Evolutionary conservation across 1,284 basidiomycete genomes (phyloP), one percentile per base, ranked within the genome.

Genomic region (Mycosarcoma mackinlayi): DNA sequence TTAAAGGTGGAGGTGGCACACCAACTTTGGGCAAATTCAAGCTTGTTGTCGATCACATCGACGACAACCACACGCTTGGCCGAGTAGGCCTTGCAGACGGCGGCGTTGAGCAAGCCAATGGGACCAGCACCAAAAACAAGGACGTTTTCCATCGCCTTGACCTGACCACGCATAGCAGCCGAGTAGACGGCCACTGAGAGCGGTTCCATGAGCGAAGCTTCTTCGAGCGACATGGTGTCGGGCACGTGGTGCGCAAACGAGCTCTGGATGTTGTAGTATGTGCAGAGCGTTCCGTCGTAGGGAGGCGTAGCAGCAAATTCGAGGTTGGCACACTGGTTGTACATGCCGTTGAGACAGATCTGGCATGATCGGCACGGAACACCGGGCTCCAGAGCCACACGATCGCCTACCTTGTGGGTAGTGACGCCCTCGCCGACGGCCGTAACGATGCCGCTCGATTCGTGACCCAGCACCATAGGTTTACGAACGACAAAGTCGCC

Each of bases 121-220:
- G 94, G 94, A 1, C 95, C 94, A 9, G 86, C 86, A 51, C 94
- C 95, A 76, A 95, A 93, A 59, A 98, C 78, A 33, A 84, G 70
- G 14, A 84, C 83, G 41, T 83, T 84, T 21, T 82, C 68, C 62
- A 77, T 73, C 11, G 76, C 74, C n/a, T 71, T 88, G 82, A 96
- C 86, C 34, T 87, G 85, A 21, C 90, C 94, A 34, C 93, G 86
- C 75, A 87, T 91, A 42, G 88, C 87, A 30, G 96, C 90, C 1
- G 92, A 89, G 83, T 98, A 94, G 13, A 96, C 88, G 6, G 89
- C 95, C 31, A 98, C 95, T 16, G 92, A 89, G 35, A 97, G 88
- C 8, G 95, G 95, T 84, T 98, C 94, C 86, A 97, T 94, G 91
- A 87, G 84, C 4, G 83, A 83, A 6, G 83, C 86, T 57, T 86